Base-by-base conservation (phyloP, 1,284 basidiomycete genomes). In the Kwoniella shivajii region DNA sequence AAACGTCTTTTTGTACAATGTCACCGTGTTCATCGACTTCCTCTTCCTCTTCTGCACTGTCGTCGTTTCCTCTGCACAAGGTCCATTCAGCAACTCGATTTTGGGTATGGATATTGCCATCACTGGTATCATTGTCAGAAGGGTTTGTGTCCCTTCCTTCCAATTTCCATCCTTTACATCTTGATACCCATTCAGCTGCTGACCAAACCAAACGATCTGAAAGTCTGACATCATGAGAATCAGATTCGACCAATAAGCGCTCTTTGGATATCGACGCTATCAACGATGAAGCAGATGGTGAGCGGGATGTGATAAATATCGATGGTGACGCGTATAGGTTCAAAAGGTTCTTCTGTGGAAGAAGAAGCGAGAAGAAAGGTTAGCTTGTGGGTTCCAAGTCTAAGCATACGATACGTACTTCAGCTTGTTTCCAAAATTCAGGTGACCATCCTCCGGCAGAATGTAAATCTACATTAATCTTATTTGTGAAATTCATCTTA, bases 271-370 rank as follows among this genome's bases (percentile, higher is more conserved):
- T 71, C 2, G 71, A 52, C 13, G 64, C 54, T 14, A 81, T 73
- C 18, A 78, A 64, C 1, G 64, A 60, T 2, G 70, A 61, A 4
- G 78, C 76, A 1, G 65, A 56, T 0, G 67, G 63, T 1, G 72
- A 69, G 6, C 79, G 68, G 4, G 68, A 71, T 2, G 78, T 79
- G 52, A 81, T 74, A 52, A 74, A 71, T 4, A 80, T 74, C 1
- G 76, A 78, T 26, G 80, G 79, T 1, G 77, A 78, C 22, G 78
- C 77, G 67, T 77, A 80, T 18, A 76, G 62, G 61, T 79, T 79
- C 6, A 65, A 59, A 14, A 78, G 69, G 61, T 72, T 64, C 65
- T 36, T 54, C 65, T 51, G 59, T 52, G 41, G 30, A 41, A 18
- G 30, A n/a, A 27, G 36, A 10, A 36, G 44, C 39, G 29, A 16